Evolutionary conservation across 1,139 yeast species (phyloP).

Genomic region (Magnusiomyces suaveolens): DNA sequence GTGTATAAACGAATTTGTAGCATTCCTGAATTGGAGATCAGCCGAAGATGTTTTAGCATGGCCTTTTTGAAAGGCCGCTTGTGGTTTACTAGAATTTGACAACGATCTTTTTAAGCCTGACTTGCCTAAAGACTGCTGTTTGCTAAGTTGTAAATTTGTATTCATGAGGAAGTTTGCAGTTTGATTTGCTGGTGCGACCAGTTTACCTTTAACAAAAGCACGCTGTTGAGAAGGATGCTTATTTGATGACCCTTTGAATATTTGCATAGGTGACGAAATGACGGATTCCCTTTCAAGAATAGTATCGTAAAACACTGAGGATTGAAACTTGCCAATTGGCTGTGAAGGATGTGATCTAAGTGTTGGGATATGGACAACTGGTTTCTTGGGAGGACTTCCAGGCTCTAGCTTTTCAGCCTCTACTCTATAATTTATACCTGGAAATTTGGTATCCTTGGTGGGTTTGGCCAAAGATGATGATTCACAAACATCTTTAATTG

Average conservation of each 20-base stretch:
- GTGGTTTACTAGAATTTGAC: background rate
- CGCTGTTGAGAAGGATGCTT: background rate
- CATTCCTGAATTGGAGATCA: background rate
- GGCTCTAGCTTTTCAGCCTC: constrained; percentile 21
- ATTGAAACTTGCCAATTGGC: background rate
- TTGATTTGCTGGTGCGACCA: too few relatives aligned
- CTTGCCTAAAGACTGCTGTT: background rate
- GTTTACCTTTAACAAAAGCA: background rate
- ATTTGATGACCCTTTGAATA: background rate
- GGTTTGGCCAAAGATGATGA: background rate
- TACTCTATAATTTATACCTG: constrained; percentile 24
- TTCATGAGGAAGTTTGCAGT: too few relatives aligned
- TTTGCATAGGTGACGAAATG: background rate
- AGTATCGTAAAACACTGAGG: background rate
- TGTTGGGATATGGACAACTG: background rate
- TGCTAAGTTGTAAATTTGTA: background rate
- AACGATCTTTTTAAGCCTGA: background rate
- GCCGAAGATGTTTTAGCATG: background rate
- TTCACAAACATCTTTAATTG: background rate
- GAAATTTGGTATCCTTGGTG: background rate
- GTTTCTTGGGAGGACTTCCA: background rate
- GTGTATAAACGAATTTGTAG: background rate
- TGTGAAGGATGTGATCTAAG: background rate
- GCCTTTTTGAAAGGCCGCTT: background rate
- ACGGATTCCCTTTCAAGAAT: background rate